phyloP scores from a whole-genome alignment of 192 early-diverging fungal species.

The Coemansia furcata region DNA sequence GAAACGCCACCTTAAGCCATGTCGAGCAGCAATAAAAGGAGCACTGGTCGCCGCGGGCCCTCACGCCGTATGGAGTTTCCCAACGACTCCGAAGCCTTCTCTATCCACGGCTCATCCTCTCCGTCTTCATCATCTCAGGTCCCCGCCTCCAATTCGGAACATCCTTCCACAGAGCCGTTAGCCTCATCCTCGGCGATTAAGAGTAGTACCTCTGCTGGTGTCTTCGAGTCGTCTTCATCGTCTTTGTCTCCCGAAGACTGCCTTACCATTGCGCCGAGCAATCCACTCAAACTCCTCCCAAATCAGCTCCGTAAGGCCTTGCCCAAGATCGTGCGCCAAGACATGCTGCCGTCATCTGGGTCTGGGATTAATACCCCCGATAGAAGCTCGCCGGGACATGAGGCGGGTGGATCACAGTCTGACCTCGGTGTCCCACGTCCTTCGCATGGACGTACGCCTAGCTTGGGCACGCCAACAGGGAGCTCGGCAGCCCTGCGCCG shows the following conservation, averaged over 20 bases:
- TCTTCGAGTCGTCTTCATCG: not conserved
- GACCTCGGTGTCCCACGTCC: constrained; percentile 38
- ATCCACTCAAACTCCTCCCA: constrained; percentile 31
- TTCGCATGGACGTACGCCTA: constrained; percentile 33
- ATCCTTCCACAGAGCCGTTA: not conserved
- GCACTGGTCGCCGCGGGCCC: constrained; percentile 15
- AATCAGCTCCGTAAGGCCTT: constrained; percentile 7
- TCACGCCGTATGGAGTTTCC: constrained; percentile 26
- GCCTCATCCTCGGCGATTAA: not conserved
- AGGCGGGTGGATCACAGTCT: constrained; percentile 14
- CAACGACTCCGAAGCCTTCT: constrained; percentile 43
- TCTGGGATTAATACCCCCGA: constrained; percentile 45
- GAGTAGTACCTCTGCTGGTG: not conserved
- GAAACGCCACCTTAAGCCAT: not conserved
- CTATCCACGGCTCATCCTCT: constrained; percentile 34
- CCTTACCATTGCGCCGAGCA: constrained; percentile 42
- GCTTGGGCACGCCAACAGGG: constrained; percentile 32
- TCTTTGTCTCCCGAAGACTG: constrained; percentile 31
- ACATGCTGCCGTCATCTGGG: constrained; percentile 44
- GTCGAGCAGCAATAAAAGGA: constrained; percentile 35
- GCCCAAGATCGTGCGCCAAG: constrained; percentile 22
- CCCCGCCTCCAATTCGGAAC: not conserved
- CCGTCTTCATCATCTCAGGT: constrained; percentile 9
- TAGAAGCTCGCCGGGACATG: constrained; percentile 8
- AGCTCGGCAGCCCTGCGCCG: constrained; percentile 32